phyloP scores from a whole-genome alignment of 345 rosid genomes.

The Combretum micranthum region DNA sequence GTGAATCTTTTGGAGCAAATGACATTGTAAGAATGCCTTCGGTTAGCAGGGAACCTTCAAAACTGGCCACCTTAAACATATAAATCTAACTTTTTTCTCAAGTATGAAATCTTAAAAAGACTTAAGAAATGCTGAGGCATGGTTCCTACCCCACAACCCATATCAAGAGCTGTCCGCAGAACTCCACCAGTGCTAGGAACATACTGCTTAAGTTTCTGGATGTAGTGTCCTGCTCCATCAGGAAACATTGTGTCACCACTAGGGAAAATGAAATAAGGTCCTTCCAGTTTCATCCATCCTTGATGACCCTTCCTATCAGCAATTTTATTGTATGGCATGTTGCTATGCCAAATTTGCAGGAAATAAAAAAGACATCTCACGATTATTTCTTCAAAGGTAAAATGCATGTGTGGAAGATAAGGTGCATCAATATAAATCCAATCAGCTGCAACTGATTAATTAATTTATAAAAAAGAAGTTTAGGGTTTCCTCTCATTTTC shows the following conservation, averaged over 20 bases:
- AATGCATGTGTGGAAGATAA: no score
- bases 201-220: slow-evolving; percentile 79
- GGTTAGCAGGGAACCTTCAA: slow-evolving; percentile 72
- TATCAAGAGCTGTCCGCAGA: slow-evolving; percentile 92
- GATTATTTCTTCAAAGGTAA: no score
- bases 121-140: not conserved
- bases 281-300: slow-evolving; percentile 97
- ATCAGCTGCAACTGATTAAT: no score
- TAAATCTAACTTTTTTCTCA: slow-evolving; percentile 4
- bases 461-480: no score
- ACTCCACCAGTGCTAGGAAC: slow-evolving; percentile 62
- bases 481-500: no score
- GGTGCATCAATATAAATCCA: no score
- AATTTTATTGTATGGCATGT: slow-evolving; percentile 94
- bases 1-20: slow-evolving; percentile 97
- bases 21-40: slow-evolving; percentile 72
- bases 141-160: slow-evolving; percentile 93
- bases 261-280: slow-evolving; percentile 71
- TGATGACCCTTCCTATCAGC: slow-evolving; percentile 99
- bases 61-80: slow-evolving; percentile 81
- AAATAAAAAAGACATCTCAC: not conserved
- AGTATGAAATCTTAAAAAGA: not conserved
- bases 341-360: slow-evolving; percentile 89
- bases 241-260: slow-evolving; percentile 99
- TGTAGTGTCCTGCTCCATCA: slow-evolving; percentile 81